These are phyloP conservation scores for Plasmodium blacklocki DNA, from an alignment of 169 alveolate genomes.

Conservation along the genomic window DNA sequence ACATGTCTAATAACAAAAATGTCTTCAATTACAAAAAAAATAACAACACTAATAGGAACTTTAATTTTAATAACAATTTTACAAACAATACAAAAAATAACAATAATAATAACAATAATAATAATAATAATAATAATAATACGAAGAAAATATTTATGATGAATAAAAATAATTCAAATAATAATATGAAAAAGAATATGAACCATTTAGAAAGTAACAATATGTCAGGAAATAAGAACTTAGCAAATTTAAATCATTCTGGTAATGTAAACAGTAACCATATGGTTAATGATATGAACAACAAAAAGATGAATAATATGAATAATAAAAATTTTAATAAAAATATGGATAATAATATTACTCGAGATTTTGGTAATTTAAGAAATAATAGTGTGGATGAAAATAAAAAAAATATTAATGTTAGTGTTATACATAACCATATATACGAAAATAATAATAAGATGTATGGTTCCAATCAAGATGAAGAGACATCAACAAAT, in stretches of 20 bases:
- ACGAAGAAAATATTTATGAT: constrained; percentile 43
- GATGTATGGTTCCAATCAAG: background rate
- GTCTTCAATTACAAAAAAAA: constrained; percentile 34
- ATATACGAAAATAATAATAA: constrained; percentile 22
- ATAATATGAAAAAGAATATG: constrained; percentile 26
- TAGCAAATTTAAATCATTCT: background rate
- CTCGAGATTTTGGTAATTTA: background rate
- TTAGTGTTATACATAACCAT: constrained; percentile 34
- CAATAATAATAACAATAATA: background rate
- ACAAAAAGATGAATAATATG: constrained; percentile 4
- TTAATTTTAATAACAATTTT: constrained; percentile 11
- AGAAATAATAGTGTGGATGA: constrained; percentile 12
- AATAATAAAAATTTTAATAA: constrained; percentile 7
- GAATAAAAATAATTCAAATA: constrained; percentile 45
- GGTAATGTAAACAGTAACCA: constrained; percentile 8
- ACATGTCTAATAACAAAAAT: constrained; percentile 10
- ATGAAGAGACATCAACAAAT: background rate
- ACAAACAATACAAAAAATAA: background rate
- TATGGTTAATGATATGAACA: background rate
- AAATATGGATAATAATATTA: constrained; percentile 14
- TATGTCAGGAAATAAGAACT: background rate
- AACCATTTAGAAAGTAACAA: constrained; percentile 29
- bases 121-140: constrained; percentile 3
- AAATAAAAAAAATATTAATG: constrained; percentile 22
- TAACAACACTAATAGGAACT: constrained; percentile 25